These are phyloP conservation scores for Phanerochaete carnosa DNA, from an alignment of 768 basidiomycete species.

Conservation along the genomic window DNA sequence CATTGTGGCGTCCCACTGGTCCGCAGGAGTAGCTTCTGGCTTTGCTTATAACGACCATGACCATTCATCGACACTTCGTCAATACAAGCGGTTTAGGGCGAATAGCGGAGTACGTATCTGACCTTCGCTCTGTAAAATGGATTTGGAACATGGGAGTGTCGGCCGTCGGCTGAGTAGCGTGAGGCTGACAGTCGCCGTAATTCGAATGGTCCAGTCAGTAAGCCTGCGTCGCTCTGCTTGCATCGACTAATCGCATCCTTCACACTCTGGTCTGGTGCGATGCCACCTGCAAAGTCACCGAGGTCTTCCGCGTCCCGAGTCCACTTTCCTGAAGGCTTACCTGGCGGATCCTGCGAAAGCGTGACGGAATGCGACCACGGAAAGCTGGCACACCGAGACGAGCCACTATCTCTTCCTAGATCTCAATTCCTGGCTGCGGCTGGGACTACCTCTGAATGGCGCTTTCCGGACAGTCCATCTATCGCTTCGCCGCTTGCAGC, in stretches of 20 bases:
- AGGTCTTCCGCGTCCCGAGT: background rate
- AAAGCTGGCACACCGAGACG: background rate
- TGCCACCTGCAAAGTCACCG: background rate
- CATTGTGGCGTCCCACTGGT: background rate
- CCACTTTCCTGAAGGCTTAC: conserved; percentile 3
- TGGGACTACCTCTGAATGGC: conserved; percentile 1
- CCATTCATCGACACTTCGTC: too few species aligned
- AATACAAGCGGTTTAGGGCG: too few species aligned
- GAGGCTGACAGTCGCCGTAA: background rate
- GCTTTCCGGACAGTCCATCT: background rate
- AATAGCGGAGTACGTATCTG: too few species aligned
- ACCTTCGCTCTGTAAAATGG: too few species aligned
- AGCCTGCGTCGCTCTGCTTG: too few species aligned
- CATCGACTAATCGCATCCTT: too few species aligned
- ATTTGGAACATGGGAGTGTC: background rate
- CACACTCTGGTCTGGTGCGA: background rate
- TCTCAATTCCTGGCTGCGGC: background rate
- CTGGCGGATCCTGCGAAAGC: background rate
- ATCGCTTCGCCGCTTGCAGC: background rate
- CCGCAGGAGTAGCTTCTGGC: too few species aligned
- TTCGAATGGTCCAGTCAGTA: background rate
- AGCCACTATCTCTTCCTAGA: background rate
- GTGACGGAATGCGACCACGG: too few species aligned
- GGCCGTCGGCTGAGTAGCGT: background rate
- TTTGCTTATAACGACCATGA: too few species aligned